These are phyloP conservation scores for Paulownia fortunei DNA, from an alignment of 257 asterid species.

Conservation along the genomic window DNA sequence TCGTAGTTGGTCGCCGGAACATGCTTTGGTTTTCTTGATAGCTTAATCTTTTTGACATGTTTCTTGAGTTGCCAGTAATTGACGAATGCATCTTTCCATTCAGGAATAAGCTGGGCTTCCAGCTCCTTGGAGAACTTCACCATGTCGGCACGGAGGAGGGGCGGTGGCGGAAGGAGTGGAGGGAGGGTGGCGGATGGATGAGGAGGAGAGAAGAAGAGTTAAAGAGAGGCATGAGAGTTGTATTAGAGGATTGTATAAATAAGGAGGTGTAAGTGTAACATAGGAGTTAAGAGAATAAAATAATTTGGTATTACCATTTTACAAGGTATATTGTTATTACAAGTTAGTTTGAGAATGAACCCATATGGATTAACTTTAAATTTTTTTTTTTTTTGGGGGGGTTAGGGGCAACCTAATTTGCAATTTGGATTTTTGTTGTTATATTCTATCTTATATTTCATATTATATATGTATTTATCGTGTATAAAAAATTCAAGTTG, in stretches of 20 bases:
- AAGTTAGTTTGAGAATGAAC: too few species aligned
- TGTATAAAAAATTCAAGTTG: too few species aligned
- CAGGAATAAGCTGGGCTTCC: conserved; percentile 87
- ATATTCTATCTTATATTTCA: too few species aligned
- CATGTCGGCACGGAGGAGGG: conserved; percentile 40
- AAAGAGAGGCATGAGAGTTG: conserved; percentile 26
- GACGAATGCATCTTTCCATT: conserved; percentile 87
- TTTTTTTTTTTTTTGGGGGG: too few species aligned
- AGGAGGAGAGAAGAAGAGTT: conserved; percentile 16
- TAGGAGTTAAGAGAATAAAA: neutral
- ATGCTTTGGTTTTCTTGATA: conserved; percentile 53
- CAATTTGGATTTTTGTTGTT: too few species aligned
- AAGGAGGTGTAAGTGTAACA: neutral
- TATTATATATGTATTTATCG: too few species aligned
- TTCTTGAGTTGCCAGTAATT: conserved; percentile 82
- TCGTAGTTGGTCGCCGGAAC: conserved; percentile 31
- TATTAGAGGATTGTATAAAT: conserved; percentile 40
- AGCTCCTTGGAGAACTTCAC: conserved; percentile 89
- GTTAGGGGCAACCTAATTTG: too few species aligned
- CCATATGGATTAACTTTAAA: too few species aligned
- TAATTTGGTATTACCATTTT: neutral
- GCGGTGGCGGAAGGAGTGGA: neutral
- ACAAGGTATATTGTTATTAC: neutral
- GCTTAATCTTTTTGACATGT: conserved; percentile 66
- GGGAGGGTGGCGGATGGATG: neutral